Percentiles rank a stretch among this genome's conserved stretches.
Conservation (phyloP, 345 rosid genomes). For the Sisymbrium altissimum region DNA sequence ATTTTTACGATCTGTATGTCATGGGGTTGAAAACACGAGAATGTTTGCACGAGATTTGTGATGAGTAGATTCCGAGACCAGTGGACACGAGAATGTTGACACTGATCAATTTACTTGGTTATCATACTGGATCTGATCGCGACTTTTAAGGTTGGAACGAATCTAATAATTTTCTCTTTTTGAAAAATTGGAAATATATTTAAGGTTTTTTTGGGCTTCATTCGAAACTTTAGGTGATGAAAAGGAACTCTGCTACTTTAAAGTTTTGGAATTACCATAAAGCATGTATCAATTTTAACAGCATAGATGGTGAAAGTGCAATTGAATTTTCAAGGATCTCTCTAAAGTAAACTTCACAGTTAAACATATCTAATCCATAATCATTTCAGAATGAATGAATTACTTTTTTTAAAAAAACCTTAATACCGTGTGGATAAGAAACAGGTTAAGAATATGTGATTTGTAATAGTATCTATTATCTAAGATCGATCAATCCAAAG, state of each 20-base stretch:
- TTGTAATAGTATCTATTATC: not conserved
- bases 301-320: not conserved
- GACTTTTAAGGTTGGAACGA: no score
- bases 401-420: not conserved
- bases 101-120: not conserved
- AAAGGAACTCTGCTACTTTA: not conserved
- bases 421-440: not conserved
- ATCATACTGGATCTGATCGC: not conserved
- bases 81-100: not conserved
- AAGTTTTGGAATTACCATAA: not conserved
- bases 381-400: not conserved
- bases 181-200: no score
- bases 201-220: no score
- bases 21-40: not conserved
- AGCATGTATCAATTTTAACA: not conserved
- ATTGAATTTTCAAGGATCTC: not conserved
- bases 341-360: not conserved
- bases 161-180: no score
- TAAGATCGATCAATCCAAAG: no score
- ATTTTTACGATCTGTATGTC: not conserved
- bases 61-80: not conserved
- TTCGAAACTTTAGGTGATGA: not conserved
- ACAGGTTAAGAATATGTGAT: not conserved
- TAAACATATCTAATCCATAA: not conserved
- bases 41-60: not conserved